Evolutionary conservation across 2,329 filamentous ascomycete species (phyloP).

Genomic region (Aureobasidium mangrovei): DNA sequence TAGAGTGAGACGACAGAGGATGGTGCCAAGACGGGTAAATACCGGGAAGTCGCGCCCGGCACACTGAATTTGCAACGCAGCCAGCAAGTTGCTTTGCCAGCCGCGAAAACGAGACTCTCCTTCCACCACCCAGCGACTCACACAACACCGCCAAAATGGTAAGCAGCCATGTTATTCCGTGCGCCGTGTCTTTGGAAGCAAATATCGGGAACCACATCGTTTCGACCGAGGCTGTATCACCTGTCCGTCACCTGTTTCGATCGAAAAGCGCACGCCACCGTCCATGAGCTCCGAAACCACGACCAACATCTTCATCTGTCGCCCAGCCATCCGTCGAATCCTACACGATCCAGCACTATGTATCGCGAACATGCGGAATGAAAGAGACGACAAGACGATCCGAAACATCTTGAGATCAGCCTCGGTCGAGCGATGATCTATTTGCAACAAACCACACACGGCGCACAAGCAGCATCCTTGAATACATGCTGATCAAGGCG

Average conservation of each 20-base stretch:
- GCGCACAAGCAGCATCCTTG: neutral
- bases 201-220: neutral
- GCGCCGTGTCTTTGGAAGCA: constrained; percentile 8
- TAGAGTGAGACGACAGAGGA: neutral
- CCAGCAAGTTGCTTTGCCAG: neutral
- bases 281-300: neutral
- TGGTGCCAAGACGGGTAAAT: neutral
- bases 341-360: neutral
- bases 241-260: neutral
- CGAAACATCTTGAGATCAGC: neutral
- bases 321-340: neutral
- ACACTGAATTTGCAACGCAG: constrained; percentile 3
- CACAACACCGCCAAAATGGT: constrained; percentile 19
- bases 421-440: neutral
- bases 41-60: neutral
- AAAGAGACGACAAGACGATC: neutral
- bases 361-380: neutral
- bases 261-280: neutral
- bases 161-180: constrained; percentile 11
- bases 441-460: neutral
- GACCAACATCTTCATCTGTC: neutral
- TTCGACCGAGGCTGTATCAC: neutral
- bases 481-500: constrained; percentile 8
- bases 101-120: constrained; percentile 8
- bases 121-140: constrained; percentile 14